Base-by-base conservation (phyloP, 2,329 filamentous ascomycete genomes). In the Orbilia oligospora region DNA sequence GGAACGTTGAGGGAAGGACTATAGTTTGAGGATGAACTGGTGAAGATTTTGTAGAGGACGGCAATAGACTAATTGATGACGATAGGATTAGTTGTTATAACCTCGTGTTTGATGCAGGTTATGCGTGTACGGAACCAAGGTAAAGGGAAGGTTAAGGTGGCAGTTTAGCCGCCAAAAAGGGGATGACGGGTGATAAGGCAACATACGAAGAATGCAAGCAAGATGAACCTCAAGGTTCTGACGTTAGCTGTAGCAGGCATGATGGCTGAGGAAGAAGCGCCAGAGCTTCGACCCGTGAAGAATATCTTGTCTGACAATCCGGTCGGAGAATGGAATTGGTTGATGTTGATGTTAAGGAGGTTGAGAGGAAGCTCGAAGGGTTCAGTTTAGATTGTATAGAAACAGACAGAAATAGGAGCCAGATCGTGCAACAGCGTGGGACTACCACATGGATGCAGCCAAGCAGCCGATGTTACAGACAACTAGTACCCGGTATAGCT, bases 161-260 rank as follows among this genome's bases (percentile, higher is more conserved):
- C 10, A 51, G 20, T 68, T 68, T 75, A 75, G 55, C 63, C 71
- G 71, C 41, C 33, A 56, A 51, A 44, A 56, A 22, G 63, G 41
- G 53, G 55, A 51, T 14, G 38, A 63, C 27, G 36, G 9, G 10
- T 24, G 53, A 41, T 30, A 67, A 80, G 33, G n/a, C 12, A 58
- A 44, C 91, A 83, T 89, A 97, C 94, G 83, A 97, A 91, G 83
- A 94, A 88, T 76, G 93, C 92, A 83, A 97, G 90, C 83, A 96
- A 88, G 84, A 97, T 86, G 83, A 90, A 91, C 82, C 89, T 88
- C 81, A 90, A 53, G 69, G 81, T 82, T 77, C 81, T 78, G 56
- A 80, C 80, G 71, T 81, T 82, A 48, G 69, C 55, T 49, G 69
- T 72, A 41, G 75, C 68, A 36, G 75, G 75, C 75, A 78, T 78